Percentiles rank a stretch among this genome's conserved stretches.
phyloP scores from a whole-genome alignment of 352 stramenopile species.

The Pythium brassicae region DNA sequence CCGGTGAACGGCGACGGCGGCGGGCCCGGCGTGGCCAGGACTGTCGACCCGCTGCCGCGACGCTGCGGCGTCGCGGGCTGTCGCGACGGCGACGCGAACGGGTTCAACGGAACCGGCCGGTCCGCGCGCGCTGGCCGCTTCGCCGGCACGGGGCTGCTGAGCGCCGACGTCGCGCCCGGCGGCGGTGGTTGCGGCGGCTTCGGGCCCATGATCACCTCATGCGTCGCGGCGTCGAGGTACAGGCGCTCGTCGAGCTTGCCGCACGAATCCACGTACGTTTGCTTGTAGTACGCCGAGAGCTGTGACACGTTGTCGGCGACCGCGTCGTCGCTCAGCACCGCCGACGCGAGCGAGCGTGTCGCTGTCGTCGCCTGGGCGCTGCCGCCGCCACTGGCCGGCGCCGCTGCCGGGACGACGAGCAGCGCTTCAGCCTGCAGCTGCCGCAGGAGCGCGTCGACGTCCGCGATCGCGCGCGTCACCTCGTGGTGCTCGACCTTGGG shows the following conservation, averaged over 20 bases:
- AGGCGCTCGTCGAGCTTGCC: conserved; percentile 60
- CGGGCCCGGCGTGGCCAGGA: conserved; percentile 4
- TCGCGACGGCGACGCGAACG: conserved; percentile 30
- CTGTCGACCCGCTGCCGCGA: conserved; percentile 16
- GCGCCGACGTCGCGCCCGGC: conserved; percentile 4
- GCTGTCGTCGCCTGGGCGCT: background rate
- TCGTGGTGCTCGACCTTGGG: conserved; percentile 43
- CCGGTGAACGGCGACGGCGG: conserved; percentile 40
- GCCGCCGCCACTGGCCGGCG: background rate
- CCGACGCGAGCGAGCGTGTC: conserved; percentile 13
- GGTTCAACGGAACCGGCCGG: conserved; percentile 12
- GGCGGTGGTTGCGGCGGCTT: conserved; percentile 7
- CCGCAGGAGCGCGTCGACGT: conserved; percentile 38
- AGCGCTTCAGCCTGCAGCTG: conserved; percentile 25
- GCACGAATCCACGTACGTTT: conserved; percentile 40
- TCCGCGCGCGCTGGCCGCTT: conserved; percentile 10
- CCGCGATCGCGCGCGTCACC: conserved; percentile 31
- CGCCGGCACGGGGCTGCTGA: conserved; percentile 9
- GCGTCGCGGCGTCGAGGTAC: conserved; percentile 31
- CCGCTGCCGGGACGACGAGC: conserved; percentile 13
- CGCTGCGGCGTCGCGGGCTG: conserved; percentile 31
- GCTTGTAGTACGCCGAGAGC: conserved; percentile 33
- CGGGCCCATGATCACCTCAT: conserved; percentile 32
- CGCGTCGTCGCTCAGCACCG: conserved; percentile 32
- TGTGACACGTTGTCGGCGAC: conserved; percentile 35